Evolutionary conservation across 2,329 filamentous ascomycete genomes (phyloP), one percentile per base, ranked within the genome.

Genomic region (Aspergillus sergii): DNA sequence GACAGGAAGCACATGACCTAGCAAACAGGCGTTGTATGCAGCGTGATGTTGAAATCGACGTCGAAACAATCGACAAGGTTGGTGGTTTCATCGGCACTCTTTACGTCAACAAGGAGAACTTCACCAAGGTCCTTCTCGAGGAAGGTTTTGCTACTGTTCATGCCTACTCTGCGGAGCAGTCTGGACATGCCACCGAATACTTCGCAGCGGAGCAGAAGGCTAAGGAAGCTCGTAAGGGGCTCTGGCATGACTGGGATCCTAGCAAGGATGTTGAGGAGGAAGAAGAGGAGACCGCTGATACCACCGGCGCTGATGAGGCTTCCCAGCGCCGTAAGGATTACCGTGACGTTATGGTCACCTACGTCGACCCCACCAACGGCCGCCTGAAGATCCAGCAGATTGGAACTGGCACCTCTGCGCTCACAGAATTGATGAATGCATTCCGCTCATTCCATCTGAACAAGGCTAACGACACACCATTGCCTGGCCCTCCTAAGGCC

Each of bases 61-160:
- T 99, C 23, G 89, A 97, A 77, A 93, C 94, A 72, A 91, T 93
- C 69, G 95, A 99, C 84, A 98, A 97, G 84, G 90, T 95, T 30
- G 95, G 95, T 72, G 95, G 95, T 43, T 99, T 99, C 83, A 98
- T 99, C 70, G 95, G 95, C 60, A 92, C 93, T 16, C 85, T 99
- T 28, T 97, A 93, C 78, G 87, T 99, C 77, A 94, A 93, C 83
- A 91, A 94, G 59, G 94, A 98, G 80, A 98, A 92, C 82, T 96
- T 99, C 75, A 92, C 94, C 73, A 97, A 97, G 83, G 79, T 92
- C 2, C 86, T 99, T 1, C 88, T 99, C 1, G 95, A 98, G 79
- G 95, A 99, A 80, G 95, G 95, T 65, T 85, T 97, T 34, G 94
- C 95, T 19, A 90, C 90, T 23, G 94, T 99, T 19, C 94, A 98